Evolutionary conservation across 2,329 filamentous ascomycete genomes (phyloP), one percentile per base, ranked within the genome.

Genomic region (Calonectria hawksworthii): DNA sequence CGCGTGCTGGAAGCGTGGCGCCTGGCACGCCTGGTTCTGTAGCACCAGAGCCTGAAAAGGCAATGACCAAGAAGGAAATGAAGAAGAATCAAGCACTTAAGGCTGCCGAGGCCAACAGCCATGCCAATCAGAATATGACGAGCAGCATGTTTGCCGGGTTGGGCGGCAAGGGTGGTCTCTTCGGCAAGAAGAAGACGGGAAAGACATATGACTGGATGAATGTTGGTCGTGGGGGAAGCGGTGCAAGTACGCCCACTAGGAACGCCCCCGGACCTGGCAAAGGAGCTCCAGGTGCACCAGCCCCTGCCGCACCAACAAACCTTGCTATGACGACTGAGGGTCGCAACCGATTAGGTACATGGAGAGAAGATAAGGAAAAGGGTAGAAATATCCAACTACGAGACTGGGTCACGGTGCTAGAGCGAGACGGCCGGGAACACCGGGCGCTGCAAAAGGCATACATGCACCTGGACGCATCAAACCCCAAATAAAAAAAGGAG

Each of bases 11-110:
- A 18, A 91, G 91, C 30, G 87, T 89, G 16, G 91, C 91, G 21
- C 89, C 91, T 14, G 90, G 90, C 3, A 93, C 92, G 0, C 91
- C 93, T 4, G 92, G 91, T 8, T 88, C 91, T 1, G 89, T 91
- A 52, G 92, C 93, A 1, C 90, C 93, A 0, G 93, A 94, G 69
- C 83, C 87, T 1, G 89, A 91, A 77, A 96, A 96, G 84, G 89
- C 92, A 4, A 89, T 95, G 67, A 94, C 94, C 6, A 98, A 98
- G 89, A 98, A 98, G 86, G 96, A 98, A 83, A 89, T 89, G 75
- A 92, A 94, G 82, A 95, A 93, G 84, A 94, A 93, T 77, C 90
- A 94, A 78, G 91, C 92, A n/a, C 93, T 95, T 74, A 95, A 94
- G 79, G 91, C 93, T 28, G 94, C 92, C 0, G 95, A 98, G 81